A percentile compares a stretch with the other conserved stretches of the same genome.
These are phyloP conservation scores for Rhizoclosmatium globosum DNA, from an alignment of 192 early-diverging fungal genomes.

Conservation along the genomic window DNA sequence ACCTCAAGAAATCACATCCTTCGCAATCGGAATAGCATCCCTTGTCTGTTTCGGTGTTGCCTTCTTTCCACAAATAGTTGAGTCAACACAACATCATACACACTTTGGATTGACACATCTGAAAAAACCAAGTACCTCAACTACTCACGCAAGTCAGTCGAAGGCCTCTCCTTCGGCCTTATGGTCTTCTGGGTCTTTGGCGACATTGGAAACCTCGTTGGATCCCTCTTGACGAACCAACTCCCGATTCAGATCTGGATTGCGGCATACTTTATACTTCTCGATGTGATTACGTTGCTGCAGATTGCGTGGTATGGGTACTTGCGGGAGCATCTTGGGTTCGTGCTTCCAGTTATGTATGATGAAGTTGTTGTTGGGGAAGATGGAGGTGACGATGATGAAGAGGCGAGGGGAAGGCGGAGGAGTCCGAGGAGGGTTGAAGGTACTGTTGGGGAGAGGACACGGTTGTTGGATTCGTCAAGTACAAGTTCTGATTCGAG, in stretches of 20 bases:
- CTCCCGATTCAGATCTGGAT: conserved; percentile 47
- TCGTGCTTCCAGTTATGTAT: neutral
- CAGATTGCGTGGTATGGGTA: conserved; percentile 55
- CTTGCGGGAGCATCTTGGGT: conserved; percentile 20
- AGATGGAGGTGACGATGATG: neutral
- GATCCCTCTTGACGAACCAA: conserved; percentile 59
- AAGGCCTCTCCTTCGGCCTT: conserved; percentile 53
- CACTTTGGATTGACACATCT: conserved; percentile 12
- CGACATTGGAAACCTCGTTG: conserved; percentile 48
- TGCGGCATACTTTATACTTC: conserved; percentile 52
- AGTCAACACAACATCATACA: neutral
- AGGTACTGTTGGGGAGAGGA: neutral
- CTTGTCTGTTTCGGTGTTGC: conserved; percentile 49
- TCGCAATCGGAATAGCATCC: conserved; percentile 42
- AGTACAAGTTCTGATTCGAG: neutral
- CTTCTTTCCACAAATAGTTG: conserved; percentile 53
- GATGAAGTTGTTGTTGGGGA: conserved; percentile 21
- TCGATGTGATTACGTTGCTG: conserved; percentile 46
- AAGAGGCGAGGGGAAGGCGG: neutral
- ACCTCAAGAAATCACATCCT: conserved; percentile 43
- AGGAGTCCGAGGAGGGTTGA: neutral
- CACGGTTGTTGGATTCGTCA: neutral
- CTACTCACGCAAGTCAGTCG: conserved; percentile 47
- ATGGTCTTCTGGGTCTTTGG: conserved; percentile 53
- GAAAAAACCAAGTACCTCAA: conserved; percentile 42